Percentiles rank a stretch among this genome's conserved stretches.
Evolutionary conservation across 129 eudicot species (phyloP).

Genomic region (Glebionis coronaria): DNA sequence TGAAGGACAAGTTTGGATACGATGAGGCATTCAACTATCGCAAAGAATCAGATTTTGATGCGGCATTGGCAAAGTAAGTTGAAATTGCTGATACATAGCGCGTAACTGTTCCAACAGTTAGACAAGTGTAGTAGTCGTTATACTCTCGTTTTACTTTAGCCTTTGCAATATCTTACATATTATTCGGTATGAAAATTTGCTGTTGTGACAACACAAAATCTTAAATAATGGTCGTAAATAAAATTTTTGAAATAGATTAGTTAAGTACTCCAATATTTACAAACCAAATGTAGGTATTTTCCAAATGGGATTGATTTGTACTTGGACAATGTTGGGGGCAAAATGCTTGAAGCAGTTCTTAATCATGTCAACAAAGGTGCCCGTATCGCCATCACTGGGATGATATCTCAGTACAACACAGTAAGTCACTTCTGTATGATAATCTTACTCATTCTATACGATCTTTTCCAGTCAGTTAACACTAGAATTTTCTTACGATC

Average conservation of each 20-base stretch:
- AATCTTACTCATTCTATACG: neutral
- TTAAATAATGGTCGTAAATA: too few species aligned
- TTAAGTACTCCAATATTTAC: too few species aligned
- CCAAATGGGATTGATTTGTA: conserved; percentile 47
- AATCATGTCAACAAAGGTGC: conserved; percentile 41
- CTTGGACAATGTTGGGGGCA: conserved; percentile 47
- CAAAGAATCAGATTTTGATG: conserved; percentile 39
- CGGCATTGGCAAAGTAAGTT: conserved; percentile 38
- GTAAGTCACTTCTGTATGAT: conserved; percentile 14
- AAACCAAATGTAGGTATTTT: conserved; percentile 34
- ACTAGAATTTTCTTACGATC: neutral
- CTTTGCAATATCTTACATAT: too few species aligned
- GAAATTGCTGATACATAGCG: neutral
- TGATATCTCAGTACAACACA: conserved; percentile 45
- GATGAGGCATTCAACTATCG: conserved; percentile 50
- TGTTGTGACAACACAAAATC: too few species aligned
- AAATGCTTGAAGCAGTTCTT: conserved; percentile 44
- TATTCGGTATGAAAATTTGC: too few species aligned
- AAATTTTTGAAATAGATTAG: too few species aligned
- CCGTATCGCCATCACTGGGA: conserved; percentile 40
- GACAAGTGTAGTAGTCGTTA: too few species aligned
- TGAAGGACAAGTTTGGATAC: conserved; percentile 44
- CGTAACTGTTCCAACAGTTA: too few species aligned
- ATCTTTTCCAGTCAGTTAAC: neutral
- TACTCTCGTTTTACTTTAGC: too few species aligned